Percentiles rank a stretch among this genome's conserved stretches.
phyloP scores from a whole-genome alignment of 345 rosid species.

The Crucihimalaya himalaica region DNA sequence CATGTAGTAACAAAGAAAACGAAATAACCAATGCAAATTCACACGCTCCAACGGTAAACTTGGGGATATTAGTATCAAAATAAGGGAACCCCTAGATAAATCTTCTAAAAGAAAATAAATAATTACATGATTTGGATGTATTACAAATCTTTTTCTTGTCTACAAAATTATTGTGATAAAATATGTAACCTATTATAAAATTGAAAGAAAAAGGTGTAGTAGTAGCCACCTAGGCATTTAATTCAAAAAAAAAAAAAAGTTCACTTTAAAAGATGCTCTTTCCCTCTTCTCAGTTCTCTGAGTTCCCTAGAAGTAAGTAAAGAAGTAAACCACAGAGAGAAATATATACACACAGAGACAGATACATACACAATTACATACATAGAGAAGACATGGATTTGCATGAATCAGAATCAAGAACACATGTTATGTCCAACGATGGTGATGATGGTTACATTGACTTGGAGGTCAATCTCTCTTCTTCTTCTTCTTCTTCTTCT shows the following conservation, averaged over 20 bases:
- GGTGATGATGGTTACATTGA: conserved; percentile 70
- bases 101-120: background rate
- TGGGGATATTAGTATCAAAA: background rate
- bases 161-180: background rate
- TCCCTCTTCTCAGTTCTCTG: conserved; percentile 40
- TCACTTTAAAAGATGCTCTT: conserved; percentile 45
- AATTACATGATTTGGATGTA: conserved; percentile 20
- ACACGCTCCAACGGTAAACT: conserved; percentile 25
- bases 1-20: background rate
- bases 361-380: conserved; percentile 16
- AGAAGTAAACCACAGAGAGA: conserved; percentile 29
- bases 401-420: conserved; percentile 41
- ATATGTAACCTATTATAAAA: conserved; percentile 9
- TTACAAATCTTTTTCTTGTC: conserved; percentile 11
- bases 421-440: conserved; percentile 33
- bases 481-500: conserved; percentile 30
- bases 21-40: background rate
- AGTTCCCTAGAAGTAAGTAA: conserved; percentile 34
- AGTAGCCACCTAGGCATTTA: conserved; percentile 27
- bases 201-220: background rate
- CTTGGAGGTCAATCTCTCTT: conserved; percentile 62
- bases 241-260: conserved; percentile 1
- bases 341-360: conserved; percentile 8
- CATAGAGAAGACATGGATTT: conserved; percentile 17
- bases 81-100: background rate